These are phyloP conservation scores for Calonectria multiphialidica DNA, from an alignment of 2,329 filamentous ascomycete genomes.

Conservation along the genomic window DNA sequence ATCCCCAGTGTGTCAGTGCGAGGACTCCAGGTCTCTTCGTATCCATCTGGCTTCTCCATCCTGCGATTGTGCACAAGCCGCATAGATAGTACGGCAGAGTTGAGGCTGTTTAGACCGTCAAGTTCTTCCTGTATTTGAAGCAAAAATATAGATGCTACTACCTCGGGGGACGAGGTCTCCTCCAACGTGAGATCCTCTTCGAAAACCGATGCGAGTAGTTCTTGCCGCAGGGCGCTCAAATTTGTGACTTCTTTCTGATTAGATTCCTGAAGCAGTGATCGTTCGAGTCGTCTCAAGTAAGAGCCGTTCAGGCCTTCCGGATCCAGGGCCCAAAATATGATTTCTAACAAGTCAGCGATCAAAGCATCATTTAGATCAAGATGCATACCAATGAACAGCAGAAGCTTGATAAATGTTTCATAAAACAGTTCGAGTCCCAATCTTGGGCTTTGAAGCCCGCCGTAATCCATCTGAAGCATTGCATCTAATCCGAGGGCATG, in stretches of 20 bases:
- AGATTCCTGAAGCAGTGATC: not conserved
- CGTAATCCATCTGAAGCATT: not conserved
- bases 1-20: not conserved
- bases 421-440: not conserved
- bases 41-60: not conserved
- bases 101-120: not conserved
- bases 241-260: not conserved
- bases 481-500: not conserved
- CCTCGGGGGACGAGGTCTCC: not conserved
- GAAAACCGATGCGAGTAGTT: not conserved
- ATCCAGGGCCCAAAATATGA: not conserved
- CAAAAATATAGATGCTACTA: not conserved
- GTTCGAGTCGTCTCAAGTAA: not conserved
- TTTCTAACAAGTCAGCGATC: not conserved
- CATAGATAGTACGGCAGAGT: not conserved
- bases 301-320: not conserved
- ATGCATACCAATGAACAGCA: not conserved
- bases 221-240: not conserved
- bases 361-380: too few species aligned
- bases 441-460: not conserved
- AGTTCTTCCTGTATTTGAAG: conserved; percentile 2
- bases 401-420: not conserved
- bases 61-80: not conserved
- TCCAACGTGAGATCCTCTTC: not conserved
- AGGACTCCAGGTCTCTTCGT: not conserved